phyloP scores from a whole-genome alignment of 352 stramenopile species.

The Achlya hypogyna region DNA sequence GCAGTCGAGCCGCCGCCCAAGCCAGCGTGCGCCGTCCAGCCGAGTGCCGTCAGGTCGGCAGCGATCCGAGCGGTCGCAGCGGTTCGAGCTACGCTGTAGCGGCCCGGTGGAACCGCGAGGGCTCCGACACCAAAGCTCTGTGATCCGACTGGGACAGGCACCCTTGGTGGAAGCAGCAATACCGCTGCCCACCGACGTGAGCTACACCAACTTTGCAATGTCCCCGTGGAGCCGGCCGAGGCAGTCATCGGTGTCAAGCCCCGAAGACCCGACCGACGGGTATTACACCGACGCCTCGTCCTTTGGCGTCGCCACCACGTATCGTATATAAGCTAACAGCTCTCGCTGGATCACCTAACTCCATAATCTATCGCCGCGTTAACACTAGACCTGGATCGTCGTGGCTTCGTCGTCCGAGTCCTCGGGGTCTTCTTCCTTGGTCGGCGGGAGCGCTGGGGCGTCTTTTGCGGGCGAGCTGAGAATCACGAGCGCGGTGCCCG shows the following conservation, averaged over 20 bases:
- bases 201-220: background rate
- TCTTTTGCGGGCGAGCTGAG: background rate
- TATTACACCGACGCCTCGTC: background rate
- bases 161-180: no score
- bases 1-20: background rate
- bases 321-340: background rate
- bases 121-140: background rate
- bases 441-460: no score
- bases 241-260: background rate
- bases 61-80: no score
- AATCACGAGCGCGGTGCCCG: conserved; percentile 72
- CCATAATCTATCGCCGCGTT: no score
- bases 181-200: background rate
- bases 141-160: background rate
- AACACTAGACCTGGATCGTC: no score
- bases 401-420: background rate
- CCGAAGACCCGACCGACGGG: background rate
- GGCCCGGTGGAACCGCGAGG: no score
- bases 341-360: no score
- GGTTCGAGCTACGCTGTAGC: no score
- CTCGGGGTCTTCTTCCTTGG: background rate
- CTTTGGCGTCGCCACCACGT: background rate
- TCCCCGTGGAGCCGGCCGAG: background rate
- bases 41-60: background rate
- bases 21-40: no score